Conservation (phyloP, 2,329 filamentous ascomycete genomes). For the Colletotrichum godetiae region DNA sequence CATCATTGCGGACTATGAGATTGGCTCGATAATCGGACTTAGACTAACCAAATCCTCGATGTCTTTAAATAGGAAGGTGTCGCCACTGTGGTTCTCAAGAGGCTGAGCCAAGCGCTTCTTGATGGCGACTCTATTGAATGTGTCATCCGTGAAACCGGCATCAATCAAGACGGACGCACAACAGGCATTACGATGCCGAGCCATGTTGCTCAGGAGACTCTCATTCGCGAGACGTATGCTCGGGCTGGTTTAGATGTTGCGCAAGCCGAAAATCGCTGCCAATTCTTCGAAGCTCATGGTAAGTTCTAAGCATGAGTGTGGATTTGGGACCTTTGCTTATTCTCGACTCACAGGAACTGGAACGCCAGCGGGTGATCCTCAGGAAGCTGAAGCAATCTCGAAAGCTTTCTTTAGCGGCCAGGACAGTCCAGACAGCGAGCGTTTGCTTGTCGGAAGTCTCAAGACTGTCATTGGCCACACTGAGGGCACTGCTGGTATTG, state of each 20-base stretch:
- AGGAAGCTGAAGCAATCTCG: slow-evolving; percentile 46
- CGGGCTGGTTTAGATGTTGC: slow-evolving; percentile 23
- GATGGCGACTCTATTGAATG: slow-evolving; percentile 41
- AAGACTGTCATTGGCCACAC: slow-evolving; percentile 42
- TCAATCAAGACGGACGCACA: slow-evolving; percentile 40
- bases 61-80: slow-evolving; percentile 61
- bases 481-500: slow-evolving; percentile 42
- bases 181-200: slow-evolving; percentile 50
- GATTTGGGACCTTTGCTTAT: neutral
- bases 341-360: slow-evolving; percentile 53
- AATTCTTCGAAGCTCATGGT: slow-evolving; percentile 47
- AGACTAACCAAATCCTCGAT: slow-evolving; percentile 39
- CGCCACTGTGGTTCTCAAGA: slow-evolving; percentile 59
- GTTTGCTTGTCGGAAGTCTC: neutral
- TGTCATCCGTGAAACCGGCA: slow-evolving; percentile 40
- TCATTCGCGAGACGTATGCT: slow-evolving; percentile 43
- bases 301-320: slow-evolving; percentile 24
- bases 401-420: neutral
- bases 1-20: no score
- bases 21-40: neutral
- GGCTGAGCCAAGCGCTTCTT: slow-evolving; percentile 52
- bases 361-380: slow-evolving; percentile 64
- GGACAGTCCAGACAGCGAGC: neutral
- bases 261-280: slow-evolving; percentile 23
- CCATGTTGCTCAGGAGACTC: slow-evolving; percentile 38